These are phyloP conservation scores for Fonsecaea erecta DNA, from an alignment of 2,329 filamentous ascomycete genomes.

Conservation along the genomic window DNA sequence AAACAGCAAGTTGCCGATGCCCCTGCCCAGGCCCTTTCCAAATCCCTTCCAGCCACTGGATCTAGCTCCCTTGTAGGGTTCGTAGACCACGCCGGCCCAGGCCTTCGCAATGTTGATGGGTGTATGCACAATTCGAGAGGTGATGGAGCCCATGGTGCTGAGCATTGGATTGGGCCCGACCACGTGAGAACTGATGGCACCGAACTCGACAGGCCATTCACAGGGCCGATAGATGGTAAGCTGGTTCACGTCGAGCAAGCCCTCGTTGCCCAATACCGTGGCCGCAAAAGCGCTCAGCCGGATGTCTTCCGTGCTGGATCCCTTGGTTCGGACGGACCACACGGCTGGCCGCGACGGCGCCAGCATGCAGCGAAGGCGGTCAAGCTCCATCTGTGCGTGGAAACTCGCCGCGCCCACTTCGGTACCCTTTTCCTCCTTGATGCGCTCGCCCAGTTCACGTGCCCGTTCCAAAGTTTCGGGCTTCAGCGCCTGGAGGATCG, in stretches of 20 bases:
- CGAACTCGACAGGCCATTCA: conserved; percentile 73
- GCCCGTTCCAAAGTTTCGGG: conserved; percentile 64
- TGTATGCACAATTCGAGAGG: conserved; percentile 75
- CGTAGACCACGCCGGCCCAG: conserved; percentile 50
- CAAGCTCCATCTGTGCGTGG: conserved; percentile 68
- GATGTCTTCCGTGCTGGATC: conserved; percentile 56
- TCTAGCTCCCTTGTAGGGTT: conserved; percentile 51
- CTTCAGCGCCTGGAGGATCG: conserved; percentile 66
- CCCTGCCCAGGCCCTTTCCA: conserved; percentile 50
- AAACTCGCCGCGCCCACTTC: conserved; percentile 70
- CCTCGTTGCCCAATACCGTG: conserved; percentile 66
- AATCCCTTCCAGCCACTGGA: conserved; percentile 49
- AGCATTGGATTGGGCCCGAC: conserved; percentile 70
- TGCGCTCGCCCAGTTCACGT: conserved; percentile 64
- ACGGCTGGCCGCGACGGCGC: conserved; percentile 70
- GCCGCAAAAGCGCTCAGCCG: conserved; percentile 73
- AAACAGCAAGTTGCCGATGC: conserved; percentile 65
- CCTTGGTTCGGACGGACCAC: conserved; percentile 71
- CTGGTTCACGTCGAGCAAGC: conserved; percentile 68
- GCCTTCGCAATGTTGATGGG: conserved; percentile 58
- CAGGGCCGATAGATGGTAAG: conserved; percentile 66
- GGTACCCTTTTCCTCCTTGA: conserved; percentile 68
- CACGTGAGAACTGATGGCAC: conserved; percentile 16
- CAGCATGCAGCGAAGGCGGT: conserved; percentile 71
- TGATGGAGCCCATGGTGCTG: conserved; percentile 73